Percentiles rank a stretch among this genome's conserved stretches.
Conservation (phyloP, 2,329 filamentous ascomycete species). For the Macroventuria anomochaeta region DNA sequence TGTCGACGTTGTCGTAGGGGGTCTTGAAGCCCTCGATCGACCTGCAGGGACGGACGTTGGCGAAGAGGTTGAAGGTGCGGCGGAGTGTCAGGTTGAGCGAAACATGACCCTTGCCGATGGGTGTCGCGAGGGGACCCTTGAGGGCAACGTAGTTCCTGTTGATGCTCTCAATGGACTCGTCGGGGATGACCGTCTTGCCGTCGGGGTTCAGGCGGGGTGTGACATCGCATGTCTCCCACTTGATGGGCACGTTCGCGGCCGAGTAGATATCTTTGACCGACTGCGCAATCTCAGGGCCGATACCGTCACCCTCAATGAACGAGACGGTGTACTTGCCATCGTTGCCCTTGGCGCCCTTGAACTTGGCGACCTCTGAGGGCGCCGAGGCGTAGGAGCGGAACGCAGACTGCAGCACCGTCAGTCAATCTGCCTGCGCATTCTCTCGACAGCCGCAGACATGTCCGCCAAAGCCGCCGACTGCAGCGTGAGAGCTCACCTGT, state of each 20-base stretch:
- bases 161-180: slow-evolving; percentile 91
- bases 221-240: slow-evolving; percentile 97
- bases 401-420: slow-evolving; percentile 32
- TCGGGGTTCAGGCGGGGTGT: slow-evolving; percentile 92
- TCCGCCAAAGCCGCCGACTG: not conserved
- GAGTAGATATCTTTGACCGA: slow-evolving; percentile 99
- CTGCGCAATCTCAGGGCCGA: slow-evolving; percentile 96
- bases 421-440: slow-evolving; percentile 8
- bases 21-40: slow-evolving; percentile 98
- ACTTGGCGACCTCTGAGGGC: slow-evolving; percentile 74
- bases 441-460: not conserved
- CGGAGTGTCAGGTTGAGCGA: slow-evolving; percentile 98
- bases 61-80: slow-evolving; percentile 99
- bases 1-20: slow-evolving; percentile 95
- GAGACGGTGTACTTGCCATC: slow-evolving; percentile 95
- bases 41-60: slow-evolving; percentile 97
- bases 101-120: slow-evolving; percentile 97
- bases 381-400: slow-evolving; percentile 62
- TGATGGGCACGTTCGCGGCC: slow-evolving; percentile 92
- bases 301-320: slow-evolving; percentile 98
- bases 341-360: slow-evolving; percentile 86
- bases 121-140: slow-evolving; percentile 97
- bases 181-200: slow-evolving; percentile 93
- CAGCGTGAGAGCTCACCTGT: slow-evolving; percentile 60
- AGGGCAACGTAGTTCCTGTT: slow-evolving; percentile 95